Evolutionary conservation across 140 eudicot genomes (phyloP).

Genomic region (Oenanthe javanica): DNA sequence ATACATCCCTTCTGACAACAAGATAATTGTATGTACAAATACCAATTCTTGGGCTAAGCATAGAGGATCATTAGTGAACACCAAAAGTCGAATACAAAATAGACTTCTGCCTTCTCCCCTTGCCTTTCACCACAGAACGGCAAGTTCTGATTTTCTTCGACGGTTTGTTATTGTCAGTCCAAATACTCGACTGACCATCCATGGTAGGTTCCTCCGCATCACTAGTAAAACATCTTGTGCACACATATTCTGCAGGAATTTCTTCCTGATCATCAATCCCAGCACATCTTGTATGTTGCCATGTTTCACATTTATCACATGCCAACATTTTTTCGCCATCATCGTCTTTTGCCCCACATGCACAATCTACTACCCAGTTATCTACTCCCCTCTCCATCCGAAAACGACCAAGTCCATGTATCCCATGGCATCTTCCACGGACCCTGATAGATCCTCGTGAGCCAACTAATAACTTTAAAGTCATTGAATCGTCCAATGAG

Average conservation of each 20-base stretch:
- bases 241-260: constrained; percentile 5
- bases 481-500: neutral
- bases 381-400: constrained; percentile 10
- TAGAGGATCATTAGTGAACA: neutral
- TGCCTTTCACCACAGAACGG: neutral
- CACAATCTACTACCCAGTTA: constrained; percentile 8
- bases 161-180: neutral
- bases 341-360: constrained; percentile 9
- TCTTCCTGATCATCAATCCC: constrained; percentile 7
- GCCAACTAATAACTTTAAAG: constrained; percentile 7
- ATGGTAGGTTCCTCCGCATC: neutral
- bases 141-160: neutral
- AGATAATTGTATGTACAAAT: neutral
- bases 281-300: constrained; percentile 17
- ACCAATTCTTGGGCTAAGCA: neutral
- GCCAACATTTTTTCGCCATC: constrained; percentile 14
- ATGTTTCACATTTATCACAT: constrained; percentile 10
- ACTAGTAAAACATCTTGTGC: constrained; percentile 1
- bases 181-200: neutral
- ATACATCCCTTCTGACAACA: neutral
- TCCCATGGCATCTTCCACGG: constrained; percentile 6
- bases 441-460: constrained; percentile 5
- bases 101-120: constrained; percentile 1
- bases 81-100: neutral
- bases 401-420: constrained; percentile 5